Conservation (phyloP, 768 basidiomycete genomes). For the Tylopilus sp. region DNA sequence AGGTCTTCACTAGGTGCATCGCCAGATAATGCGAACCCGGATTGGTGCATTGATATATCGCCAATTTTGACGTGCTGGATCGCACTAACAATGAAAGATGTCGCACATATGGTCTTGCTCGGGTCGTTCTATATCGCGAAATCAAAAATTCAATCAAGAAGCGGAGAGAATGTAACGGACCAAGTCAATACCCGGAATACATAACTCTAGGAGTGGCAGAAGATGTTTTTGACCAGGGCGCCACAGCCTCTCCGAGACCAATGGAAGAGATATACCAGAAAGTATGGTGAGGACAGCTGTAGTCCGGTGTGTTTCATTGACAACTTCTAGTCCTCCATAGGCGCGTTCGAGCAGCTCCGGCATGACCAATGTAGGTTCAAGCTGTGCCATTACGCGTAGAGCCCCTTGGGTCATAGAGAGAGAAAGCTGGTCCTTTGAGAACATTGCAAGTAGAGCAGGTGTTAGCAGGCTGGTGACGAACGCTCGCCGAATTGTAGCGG, state of each 20-base stretch:
- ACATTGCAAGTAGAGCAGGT: slow-evolving; percentile 88
- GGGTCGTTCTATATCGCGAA: slow-evolving; percentile 62
- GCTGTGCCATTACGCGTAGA: slow-evolving; percentile 69
- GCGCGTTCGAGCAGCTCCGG: slow-evolving; percentile 89
- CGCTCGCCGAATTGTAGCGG: slow-evolving; percentile 71
- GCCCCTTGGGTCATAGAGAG: slow-evolving; percentile 79
- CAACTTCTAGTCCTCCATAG: slow-evolving; percentile 85
- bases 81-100: slow-evolving; percentile 71
- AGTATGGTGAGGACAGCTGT: slow-evolving; percentile 87
- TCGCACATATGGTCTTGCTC: slow-evolving; percentile 72
- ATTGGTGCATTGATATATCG: slow-evolving; percentile 63
- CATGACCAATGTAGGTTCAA: slow-evolving; percentile 85
- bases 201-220: slow-evolving; percentile 82
- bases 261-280: slow-evolving; percentile 67
- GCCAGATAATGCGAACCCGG: slow-evolving; percentile 51
- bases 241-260: slow-evolving; percentile 78
- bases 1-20: slow-evolving; percentile 52
- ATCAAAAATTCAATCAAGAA: neutral
- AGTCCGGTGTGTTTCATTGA: slow-evolving; percentile 94
- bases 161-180: slow-evolving; percentile 36
- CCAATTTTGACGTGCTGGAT: slow-evolving; percentile 77
- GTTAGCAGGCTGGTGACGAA: slow-evolving; percentile 83
- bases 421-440: slow-evolving; percentile 79
- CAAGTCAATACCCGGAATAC: slow-evolving; percentile 88
- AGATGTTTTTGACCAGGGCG: slow-evolving; percentile 86